phyloP scores from a whole-genome alignment of 495 filamentous ascomycete species.

The Aspergillus ellipticus region DNA sequence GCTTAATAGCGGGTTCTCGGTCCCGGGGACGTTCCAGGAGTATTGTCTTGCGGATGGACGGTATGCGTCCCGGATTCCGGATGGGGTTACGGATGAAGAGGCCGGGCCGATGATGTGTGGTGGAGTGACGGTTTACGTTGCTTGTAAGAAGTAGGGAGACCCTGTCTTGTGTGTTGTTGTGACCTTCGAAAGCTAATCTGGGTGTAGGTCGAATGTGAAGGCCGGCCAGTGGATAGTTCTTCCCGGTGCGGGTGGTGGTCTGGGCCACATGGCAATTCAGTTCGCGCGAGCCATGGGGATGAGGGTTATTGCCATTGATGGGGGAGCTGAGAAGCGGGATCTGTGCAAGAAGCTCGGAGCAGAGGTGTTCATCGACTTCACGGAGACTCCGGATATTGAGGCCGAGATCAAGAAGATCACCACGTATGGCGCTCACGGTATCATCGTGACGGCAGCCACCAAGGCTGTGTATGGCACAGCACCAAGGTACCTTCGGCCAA shows the following conservation, averaged over 20 bases:
- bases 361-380: constrained; percentile 51
- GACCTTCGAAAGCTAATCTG: not conserved
- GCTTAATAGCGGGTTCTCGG: constrained; percentile 30
- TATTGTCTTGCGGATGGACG: constrained; percentile 30
- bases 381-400: constrained; percentile 29
- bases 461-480: constrained; percentile 5
- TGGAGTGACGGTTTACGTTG: constrained; percentile 24
- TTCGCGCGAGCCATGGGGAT: constrained; percentile 56
- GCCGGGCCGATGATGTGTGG: constrained; percentile 36
- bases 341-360: constrained; percentile 46
- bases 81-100: constrained; percentile 21
- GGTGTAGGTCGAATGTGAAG: not conserved
- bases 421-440: constrained; percentile 47
- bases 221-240: constrained; percentile 58
- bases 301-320: constrained; percentile 50
- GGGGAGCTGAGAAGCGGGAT: constrained; percentile 35
- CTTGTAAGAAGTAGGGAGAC: not conserved
- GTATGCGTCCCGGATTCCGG: constrained; percentile 28
- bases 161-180: not conserved
- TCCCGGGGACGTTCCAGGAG: constrained; percentile 38
- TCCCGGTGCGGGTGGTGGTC: constrained; percentile 52
- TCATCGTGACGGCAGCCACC: constrained; percentile 43
- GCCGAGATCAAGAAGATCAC: constrained; percentile 37
- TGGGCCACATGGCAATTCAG: constrained; percentile 61
- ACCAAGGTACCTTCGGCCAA: constrained; percentile 7